Percentiles rank a stretch among this genome's conserved stretches.
Conservation (phyloP, 2,329 filamentous ascomycete genomes). For the Paraphaeosphaeria minitans region DNA sequence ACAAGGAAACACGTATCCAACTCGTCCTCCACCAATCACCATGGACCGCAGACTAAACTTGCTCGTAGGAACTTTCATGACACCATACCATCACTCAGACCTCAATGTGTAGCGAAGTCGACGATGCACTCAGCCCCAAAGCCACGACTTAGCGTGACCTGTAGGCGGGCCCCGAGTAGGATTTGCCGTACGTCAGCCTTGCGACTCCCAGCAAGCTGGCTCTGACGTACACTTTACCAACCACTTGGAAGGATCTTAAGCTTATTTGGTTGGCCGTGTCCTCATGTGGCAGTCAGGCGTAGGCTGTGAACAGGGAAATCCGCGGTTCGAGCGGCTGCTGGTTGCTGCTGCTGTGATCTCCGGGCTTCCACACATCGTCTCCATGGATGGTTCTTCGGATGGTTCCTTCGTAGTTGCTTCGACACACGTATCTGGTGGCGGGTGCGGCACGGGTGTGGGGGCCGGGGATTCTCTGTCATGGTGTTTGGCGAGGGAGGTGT, state of each 20-base stretch:
- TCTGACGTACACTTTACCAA: neutral
- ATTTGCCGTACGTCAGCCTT: slow-evolving; percentile 8
- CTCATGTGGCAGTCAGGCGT: neutral
- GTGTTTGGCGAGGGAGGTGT: neutral
- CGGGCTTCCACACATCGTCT: neutral
- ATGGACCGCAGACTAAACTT: neutral
- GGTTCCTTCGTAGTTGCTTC: neutral
- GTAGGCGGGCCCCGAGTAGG: slow-evolving; percentile 4
- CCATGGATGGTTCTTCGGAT: neutral
- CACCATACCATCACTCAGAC: neutral
- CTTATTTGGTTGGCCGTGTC: neutral
- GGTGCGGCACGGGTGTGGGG: slow-evolving; percentile 1
- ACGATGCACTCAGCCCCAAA: neutral
- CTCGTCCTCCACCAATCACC: neutral
- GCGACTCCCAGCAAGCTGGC: neutral
- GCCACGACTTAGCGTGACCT: neutral
- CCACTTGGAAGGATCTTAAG: neutral
- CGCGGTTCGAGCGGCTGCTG: neutral
- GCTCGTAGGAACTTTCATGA: neutral
- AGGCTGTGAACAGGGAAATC: neutral
- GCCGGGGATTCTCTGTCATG: neutral
- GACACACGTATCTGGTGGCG: slow-evolving; percentile 2
- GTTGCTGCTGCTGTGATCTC: neutral
- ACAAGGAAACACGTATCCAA: neutral
- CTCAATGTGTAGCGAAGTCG: neutral